Evolutionary conservation across 2,329 filamentous ascomycete species (phyloP), one percentile per base, ranked within the genome.

Genomic region (Neoarthrinium moseri): DNA sequence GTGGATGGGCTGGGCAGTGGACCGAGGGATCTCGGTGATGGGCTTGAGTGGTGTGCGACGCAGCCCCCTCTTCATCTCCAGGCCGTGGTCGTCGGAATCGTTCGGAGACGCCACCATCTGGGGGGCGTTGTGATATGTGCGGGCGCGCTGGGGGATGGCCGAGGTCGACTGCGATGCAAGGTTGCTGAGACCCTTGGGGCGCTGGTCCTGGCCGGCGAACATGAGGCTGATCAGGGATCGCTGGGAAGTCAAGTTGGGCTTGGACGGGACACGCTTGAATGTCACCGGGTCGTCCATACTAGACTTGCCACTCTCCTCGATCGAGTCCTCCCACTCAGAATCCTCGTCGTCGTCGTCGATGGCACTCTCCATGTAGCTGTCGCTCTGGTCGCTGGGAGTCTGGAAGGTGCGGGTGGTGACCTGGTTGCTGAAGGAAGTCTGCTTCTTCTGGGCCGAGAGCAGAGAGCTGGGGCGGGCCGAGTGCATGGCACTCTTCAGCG

Each of bases 211-310:
- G 11, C 74, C 59, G 56, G 89, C 87, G 63, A 99, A 83, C 77
- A 92, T 86, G 43, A 92, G 84, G 1, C 91, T 96, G 54, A 99
- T 86, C 32, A 97, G 80, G 2, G 92, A 97, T 41, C 87, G 86
- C 39, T 89, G 84, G 2, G 92, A 95, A 3, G 87, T 86, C 21
- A 97, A 75, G 60, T 96, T 89, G 6, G 85, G 83, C 64, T 84
- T 84, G 32, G 91, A 96, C 65, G 96, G 89, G 39, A 97, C 91
- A 7, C 94, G 87, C 66, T 91, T 84, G 77, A 99, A 99, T 57
- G 90, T 76, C 17, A 82, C 79, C 59, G 82, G 84, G 50, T 94
- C 87, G 51, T 94, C 88, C 42, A 91, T 78, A 62, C 89, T 95
- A 2, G 89, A 89, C 55, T 88, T 87, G 47, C 85, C 87, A 62